Evolutionary conservation across 2,329 filamentous ascomycete genomes (phyloP).

Genomic region (Aspergillaceae sp.): DNA sequence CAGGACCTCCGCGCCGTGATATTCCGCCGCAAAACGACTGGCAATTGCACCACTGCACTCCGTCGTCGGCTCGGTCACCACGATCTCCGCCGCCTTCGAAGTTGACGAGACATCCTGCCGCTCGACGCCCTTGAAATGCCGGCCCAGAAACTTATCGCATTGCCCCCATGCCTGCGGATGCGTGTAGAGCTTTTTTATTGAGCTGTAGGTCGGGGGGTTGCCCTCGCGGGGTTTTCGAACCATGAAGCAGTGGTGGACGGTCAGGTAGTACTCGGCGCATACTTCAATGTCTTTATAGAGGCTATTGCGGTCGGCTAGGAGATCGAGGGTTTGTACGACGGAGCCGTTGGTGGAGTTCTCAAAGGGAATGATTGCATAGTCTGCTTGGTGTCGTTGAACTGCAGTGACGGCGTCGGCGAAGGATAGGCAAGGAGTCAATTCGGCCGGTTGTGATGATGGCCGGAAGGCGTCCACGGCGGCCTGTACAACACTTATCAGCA

Average conservation of each 20-base stretch:
- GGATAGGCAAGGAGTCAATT: conserved; percentile 26
- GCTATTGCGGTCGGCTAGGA: conserved; percentile 65
- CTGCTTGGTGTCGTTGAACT: conserved; percentile 57
- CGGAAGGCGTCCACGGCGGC: conserved; percentile 47
- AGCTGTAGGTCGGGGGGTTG: conserved; percentile 35
- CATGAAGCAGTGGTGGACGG: conserved; percentile 81
- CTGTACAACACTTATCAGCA: conserved; percentile 27
- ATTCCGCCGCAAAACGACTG: conserved; percentile 61
- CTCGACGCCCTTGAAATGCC: conserved; percentile 64
- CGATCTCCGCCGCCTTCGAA: conserved; percentile 72
- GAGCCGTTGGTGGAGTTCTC: conserved; percentile 94
- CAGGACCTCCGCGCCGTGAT: conserved; percentile 62
- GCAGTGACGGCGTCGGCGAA: conserved; percentile 64
- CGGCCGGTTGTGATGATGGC: conserved; percentile 9
- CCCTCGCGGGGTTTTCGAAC: conserved; percentile 30
- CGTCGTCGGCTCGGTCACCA: conserved; percentile 43
- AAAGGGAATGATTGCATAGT: conserved; percentile 79
- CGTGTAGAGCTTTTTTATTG: conserved; percentile 72
- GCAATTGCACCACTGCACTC: conserved; percentile 68
- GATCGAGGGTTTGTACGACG: conserved; percentile 81
- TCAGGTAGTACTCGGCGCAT: conserved; percentile 74
- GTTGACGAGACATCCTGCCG: conserved; percentile 78
- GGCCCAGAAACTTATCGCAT: conserved; percentile 65
- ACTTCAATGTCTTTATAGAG: conserved; percentile 63
- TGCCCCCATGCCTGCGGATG: conserved; percentile 96